Percentiles rank a stretch among this genome's conserved stretches.
Evolutionary conservation across 2,329 filamentous ascomycete genomes (phyloP).

Genomic region (Apiospora malaysiana): DNA sequence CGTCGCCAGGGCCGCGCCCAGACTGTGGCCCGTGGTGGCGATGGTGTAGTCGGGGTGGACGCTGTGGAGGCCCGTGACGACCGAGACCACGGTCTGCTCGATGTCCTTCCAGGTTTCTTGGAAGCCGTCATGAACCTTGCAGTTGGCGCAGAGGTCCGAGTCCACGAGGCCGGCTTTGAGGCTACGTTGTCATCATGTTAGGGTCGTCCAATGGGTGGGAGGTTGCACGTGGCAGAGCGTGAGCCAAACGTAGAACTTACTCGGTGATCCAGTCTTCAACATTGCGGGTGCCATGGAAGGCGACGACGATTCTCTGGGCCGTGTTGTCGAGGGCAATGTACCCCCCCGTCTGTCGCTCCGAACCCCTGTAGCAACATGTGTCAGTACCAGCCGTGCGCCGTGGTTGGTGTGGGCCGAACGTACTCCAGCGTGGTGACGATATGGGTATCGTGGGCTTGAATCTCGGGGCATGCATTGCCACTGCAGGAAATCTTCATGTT

Average conservation of each 20-base stretch:
- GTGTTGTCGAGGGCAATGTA: constrained; percentile 31
- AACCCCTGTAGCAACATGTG: constrained; percentile 3
- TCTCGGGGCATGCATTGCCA: constrained; percentile 28
- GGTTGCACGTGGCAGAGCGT: not conserved
- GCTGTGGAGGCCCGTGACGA: constrained; percentile 25
- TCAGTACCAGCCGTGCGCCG: not conserved
- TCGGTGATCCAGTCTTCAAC: constrained; percentile 27
- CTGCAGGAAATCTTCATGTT: constrained; percentile 27
- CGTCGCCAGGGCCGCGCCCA: constrained; percentile 39
- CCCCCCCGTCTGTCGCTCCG: constrained; percentile 28
- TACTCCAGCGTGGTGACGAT: constrained; percentile 29
- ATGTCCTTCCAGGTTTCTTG: constrained; percentile 28
- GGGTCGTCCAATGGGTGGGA: not conserved
- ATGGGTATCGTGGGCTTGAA: constrained; percentile 28
- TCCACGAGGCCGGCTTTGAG: constrained; percentile 25
- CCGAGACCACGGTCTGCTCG: constrained; percentile 26
- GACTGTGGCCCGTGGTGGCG: constrained; percentile 37
- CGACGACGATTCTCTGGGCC: constrained; percentile 29
- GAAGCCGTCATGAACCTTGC: constrained; percentile 37
- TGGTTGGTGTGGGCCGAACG: not conserved
- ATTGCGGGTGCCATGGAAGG: constrained; percentile 29
- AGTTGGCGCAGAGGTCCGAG: constrained; percentile 27
- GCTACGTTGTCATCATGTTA: not conserved
- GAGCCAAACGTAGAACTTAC: constrained; percentile 13
- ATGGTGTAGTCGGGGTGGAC: constrained; percentile 33